Percentiles rank a stretch among this genome's conserved stretches.
These are phyloP conservation scores for Boletus rufocinnamomeus DNA, from an alignment of 768 basidiomycete species.

Conservation along the genomic window DNA sequence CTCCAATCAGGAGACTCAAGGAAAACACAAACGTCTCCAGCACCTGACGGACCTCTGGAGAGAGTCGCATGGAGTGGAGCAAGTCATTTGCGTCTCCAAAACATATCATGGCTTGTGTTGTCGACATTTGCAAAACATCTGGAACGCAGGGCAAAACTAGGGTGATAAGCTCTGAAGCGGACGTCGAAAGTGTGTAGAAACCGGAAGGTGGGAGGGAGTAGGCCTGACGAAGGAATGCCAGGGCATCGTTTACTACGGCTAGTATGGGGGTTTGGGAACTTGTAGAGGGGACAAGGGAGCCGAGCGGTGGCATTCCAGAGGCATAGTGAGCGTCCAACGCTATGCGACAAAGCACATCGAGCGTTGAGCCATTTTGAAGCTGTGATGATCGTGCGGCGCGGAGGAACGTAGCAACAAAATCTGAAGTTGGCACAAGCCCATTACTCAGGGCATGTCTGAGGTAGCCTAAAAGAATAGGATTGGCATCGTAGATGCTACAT, in stretches of 20 bases:
- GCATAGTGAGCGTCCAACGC: constrained; percentile 66
- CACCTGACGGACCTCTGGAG: constrained; percentile 53
- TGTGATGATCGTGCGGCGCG: constrained; percentile 65
- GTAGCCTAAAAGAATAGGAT: constrained; percentile 67
- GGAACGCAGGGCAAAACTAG: constrained; percentile 61
- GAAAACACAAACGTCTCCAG: constrained; percentile 62
- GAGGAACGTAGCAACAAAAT: constrained; percentile 66
- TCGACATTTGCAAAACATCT: constrained; percentile 62
- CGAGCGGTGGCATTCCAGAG: constrained; percentile 51
- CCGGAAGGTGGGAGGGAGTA: constrained; percentile 50
- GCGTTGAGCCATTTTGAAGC: constrained; percentile 62
- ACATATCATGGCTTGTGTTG: constrained; percentile 56
- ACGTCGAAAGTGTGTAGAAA: constrained; percentile 57
- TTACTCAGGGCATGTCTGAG: constrained; percentile 58
- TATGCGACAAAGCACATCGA: constrained; percentile 68
- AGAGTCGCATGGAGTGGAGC: constrained; percentile 53
- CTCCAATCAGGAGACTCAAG: constrained; percentile 61
- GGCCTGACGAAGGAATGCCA: constrained; percentile 59
- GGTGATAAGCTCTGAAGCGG: constrained; percentile 64
- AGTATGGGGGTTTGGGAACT: constrained; percentile 53
- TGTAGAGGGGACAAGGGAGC: constrained; percentile 54
- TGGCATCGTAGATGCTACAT: constrained; percentile 69
- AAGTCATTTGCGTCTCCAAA: constrained; percentile 54
- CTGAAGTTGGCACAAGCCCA: constrained; percentile 55
- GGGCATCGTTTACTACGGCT: constrained; percentile 58